phyloP scores from a whole-genome alignment of 2,329 filamentous ascomycete genomes.

The Fonsecaea erecta region DNA sequence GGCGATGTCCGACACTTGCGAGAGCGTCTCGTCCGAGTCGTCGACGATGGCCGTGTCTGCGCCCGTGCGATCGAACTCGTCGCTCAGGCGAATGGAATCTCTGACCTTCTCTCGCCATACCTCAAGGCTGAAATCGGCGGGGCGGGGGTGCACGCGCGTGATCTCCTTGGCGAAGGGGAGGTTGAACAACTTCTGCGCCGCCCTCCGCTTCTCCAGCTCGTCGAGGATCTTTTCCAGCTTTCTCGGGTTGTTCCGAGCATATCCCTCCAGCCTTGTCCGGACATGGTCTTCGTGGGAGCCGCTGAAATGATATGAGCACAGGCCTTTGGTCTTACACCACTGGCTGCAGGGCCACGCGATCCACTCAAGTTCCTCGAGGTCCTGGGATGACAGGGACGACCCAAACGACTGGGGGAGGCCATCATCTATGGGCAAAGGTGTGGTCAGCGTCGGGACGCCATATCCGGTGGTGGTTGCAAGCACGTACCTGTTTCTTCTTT shows the following conservation, averaged over 20 bases:
- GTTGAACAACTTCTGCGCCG: conserved; percentile 35
- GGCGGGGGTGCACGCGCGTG: conserved; percentile 26
- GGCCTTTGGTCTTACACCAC: conserved; percentile 36
- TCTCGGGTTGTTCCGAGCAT: conserved; percentile 33
- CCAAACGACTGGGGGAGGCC: conserved; percentile 37
- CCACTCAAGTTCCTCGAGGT: conserved; percentile 35
- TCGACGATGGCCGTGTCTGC: conserved; percentile 30
- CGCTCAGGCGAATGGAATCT: conserved; percentile 24
- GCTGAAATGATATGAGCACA: conserved; percentile 32
- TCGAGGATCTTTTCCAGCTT: conserved; percentile 36
- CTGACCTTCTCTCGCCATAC: conserved; percentile 35
- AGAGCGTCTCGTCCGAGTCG: conserved; percentile 30
- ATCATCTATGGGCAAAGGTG: conserved; percentile 22
- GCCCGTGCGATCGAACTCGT: conserved; percentile 12
- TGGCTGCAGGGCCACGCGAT: conserved; percentile 37
- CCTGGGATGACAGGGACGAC: conserved; percentile 33
- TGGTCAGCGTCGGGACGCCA: conserved; percentile 8
- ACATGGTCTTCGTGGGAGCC: conserved; percentile 35
- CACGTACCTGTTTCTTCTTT: conserved; percentile 37
- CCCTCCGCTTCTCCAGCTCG: conserved; percentile 34
- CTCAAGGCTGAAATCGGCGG: conserved; percentile 33
- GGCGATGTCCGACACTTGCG: neutral
- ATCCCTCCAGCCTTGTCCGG: conserved; percentile 31
- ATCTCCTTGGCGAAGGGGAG: conserved; percentile 33
- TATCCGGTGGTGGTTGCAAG: neutral